These are phyloP conservation scores for Rhinocladiella mackenziei DNA, from an alignment of 2,329 filamentous ascomycete species.

Conservation along the genomic window DNA sequence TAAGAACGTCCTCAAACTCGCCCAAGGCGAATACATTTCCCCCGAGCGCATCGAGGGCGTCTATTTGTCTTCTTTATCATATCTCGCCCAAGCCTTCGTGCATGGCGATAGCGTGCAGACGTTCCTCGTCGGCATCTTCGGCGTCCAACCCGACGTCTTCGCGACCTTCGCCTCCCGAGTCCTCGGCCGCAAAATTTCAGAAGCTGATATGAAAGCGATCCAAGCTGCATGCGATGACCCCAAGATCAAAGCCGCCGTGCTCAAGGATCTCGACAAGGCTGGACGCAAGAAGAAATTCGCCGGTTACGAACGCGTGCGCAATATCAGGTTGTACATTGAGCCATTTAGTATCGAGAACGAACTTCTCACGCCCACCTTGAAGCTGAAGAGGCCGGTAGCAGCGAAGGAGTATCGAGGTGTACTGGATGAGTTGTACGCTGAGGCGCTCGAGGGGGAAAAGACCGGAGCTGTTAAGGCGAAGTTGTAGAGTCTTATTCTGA, in stretches of 20 bases:
- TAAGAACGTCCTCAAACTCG: constrained; percentile 98
- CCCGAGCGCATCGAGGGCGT: constrained; percentile 97
- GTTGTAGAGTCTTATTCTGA: constrained; percentile 13
- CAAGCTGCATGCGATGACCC: constrained; percentile 63
- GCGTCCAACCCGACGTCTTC: constrained; percentile 79
- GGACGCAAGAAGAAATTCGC: constrained; percentile 85
- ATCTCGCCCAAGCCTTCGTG: constrained; percentile 77
- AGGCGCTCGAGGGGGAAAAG: constrained; percentile 42
- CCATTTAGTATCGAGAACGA: constrained; percentile 94
- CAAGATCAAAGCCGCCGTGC: constrained; percentile 67
- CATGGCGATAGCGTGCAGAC: constrained; percentile 85
- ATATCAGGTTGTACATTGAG: constrained; percentile 71
- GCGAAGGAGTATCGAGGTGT: constrained; percentile 58
- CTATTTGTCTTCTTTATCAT: constrained; percentile 74
- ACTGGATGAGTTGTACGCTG: constrained; percentile 59
- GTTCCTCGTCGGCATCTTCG: constrained; percentile 79
- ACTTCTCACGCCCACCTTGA: constrained; percentile 59
- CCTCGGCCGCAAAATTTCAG: constrained; percentile 61
- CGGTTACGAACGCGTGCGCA: constrained; percentile 78
- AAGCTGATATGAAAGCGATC: constrained; percentile 64
- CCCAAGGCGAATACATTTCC: constrained; percentile 96
- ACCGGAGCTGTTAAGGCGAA: constrained; percentile 18
- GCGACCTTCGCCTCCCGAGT: constrained; percentile 74
- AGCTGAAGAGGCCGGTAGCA: constrained; percentile 66
- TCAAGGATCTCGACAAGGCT: constrained; percentile 74